Conservation (phyloP, 1,284 basidiomycete genomes). For the Cryptococcus sp. region DNA sequence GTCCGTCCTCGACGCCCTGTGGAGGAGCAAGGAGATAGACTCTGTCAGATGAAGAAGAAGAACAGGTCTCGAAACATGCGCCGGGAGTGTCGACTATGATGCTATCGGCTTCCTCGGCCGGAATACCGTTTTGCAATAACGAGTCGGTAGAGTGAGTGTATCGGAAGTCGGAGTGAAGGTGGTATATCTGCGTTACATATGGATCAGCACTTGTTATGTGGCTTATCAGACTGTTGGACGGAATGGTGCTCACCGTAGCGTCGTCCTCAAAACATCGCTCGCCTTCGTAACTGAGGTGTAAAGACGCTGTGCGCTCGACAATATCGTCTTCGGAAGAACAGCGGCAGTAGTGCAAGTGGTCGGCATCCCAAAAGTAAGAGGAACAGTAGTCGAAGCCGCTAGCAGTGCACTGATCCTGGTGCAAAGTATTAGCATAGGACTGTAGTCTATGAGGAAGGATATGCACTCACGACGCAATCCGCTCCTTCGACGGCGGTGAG, state of each 20-base stretch:
- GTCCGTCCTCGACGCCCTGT: background rate
- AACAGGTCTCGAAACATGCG: conserved; percentile 14
- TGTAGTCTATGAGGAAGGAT: background rate
- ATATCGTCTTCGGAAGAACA: conserved; percentile 2
- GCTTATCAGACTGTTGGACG: background rate
- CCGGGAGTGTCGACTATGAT: conserved; percentile 6
- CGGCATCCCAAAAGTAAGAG: conserved; percentile 11
- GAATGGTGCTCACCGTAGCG: conserved; percentile 4
- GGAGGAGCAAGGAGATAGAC: conserved; percentile 11
- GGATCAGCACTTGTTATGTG: background rate
- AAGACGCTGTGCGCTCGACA: background rate
- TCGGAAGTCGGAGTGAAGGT: conserved; percentile 6
- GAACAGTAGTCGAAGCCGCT: conserved; percentile 13
- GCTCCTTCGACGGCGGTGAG: conserved; percentile 5
- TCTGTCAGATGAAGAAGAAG: background rate
- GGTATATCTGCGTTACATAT: conserved; percentile 1
- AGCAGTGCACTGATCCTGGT: conserved; percentile 12
- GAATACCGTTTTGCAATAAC: background rate
- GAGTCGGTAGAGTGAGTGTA: conserved; percentile 13
- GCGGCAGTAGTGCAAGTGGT: conserved; percentile 12
- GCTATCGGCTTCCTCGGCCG: background rate
- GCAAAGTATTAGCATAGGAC: background rate
- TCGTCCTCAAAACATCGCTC: conserved; percentile 12
- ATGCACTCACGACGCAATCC: conserved; percentile 9
- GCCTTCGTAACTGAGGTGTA: conserved; percentile 11